phyloP scores from a whole-genome alignment of 2,329 filamentous ascomycete genomes.

The Cladosporium sp. region DNA sequence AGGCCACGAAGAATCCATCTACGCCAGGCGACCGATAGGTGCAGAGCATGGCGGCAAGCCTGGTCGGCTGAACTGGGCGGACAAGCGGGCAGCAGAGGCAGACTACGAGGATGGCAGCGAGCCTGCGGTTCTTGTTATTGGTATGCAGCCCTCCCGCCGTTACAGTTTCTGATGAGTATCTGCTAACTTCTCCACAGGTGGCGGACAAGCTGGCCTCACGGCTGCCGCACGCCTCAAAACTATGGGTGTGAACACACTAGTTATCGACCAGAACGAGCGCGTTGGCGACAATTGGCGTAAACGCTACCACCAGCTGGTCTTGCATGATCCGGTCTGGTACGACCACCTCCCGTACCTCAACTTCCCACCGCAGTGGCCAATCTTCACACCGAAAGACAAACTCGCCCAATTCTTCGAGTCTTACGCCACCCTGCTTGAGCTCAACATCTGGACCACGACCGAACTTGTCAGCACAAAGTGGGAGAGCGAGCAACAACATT shows the following conservation, averaged over 20 bases:
- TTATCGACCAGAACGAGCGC: conserved; percentile 40
- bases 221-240: conserved; percentile 41
- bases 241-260: conserved; percentile 38
- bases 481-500: conserved; percentile 46
- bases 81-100: conserved; percentile 18
- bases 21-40: background rate
- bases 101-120: conserved; percentile 12
- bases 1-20: conserved; percentile 24
- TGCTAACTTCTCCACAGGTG: conserved; percentile 33
- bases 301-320: conserved; percentile 40
- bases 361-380: conserved; percentile 61
- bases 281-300: conserved; percentile 45
- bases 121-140: conserved; percentile 1
- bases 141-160: conserved; percentile 8
- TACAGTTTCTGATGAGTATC: background rate
- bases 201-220: conserved; percentile 42
- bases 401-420: conserved; percentile 63
- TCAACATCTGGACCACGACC: conserved; percentile 61
- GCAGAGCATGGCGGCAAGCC: conserved; percentile 18
- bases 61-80: conserved; percentile 26
- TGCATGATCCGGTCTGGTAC: conserved; percentile 59
- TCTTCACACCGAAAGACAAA: conserved; percentile 69
- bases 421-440: conserved; percentile 59
- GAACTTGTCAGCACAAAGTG: conserved; percentile 32
- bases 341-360: conserved; percentile 59